These are phyloP conservation scores for Geotrichum klebahnii DNA, from an alignment of 1,139 yeast genomes.

Conservation along the genomic window DNA sequence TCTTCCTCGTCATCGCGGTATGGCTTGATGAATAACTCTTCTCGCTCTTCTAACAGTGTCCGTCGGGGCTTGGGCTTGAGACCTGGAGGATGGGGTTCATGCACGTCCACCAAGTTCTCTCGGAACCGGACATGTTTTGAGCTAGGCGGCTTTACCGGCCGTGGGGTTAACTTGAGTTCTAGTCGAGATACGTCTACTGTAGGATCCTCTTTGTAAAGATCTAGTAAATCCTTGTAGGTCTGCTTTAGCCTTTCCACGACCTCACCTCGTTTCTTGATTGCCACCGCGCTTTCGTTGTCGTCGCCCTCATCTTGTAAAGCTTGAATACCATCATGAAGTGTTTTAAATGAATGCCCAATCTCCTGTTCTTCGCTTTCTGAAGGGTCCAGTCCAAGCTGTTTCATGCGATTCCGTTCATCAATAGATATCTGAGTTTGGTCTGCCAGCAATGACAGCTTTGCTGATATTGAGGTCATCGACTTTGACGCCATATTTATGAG, in stretches of 20 bases:
- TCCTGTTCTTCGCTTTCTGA: constrained; percentile 54
- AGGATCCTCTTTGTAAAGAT: constrained; percentile 7
- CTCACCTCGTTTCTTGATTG: constrained; percentile 10
- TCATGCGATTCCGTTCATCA: constrained; percentile 52
- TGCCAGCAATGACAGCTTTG: constrained; percentile 31
- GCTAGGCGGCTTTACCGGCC: constrained; percentile 8
- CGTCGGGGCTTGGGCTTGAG: constrained; percentile 27
- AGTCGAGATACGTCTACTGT: not conserved
- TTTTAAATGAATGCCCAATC: constrained; percentile 44
- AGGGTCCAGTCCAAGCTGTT: constrained; percentile 47
- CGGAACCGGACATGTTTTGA: constrained; percentile 54
- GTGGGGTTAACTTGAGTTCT: constrained; percentile 2
- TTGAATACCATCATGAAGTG: constrained; percentile 39
- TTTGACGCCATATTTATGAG: no score
- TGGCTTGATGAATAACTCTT: constrained; percentile 40
- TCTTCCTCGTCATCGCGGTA: constrained; percentile 41
- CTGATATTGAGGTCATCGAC: constrained; percentile 1
- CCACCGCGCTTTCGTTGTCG: constrained; percentile 5
- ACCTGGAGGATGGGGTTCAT: constrained; percentile 23
- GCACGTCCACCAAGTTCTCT: constrained; percentile 41
- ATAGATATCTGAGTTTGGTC: constrained; percentile 45
- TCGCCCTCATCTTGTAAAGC: constrained; percentile 32
- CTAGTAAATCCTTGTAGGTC: constrained; percentile 13
- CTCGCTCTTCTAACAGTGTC: constrained; percentile 26
- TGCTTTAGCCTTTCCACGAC: constrained; percentile 7